A percentile compares a stretch with the other conserved stretches of the same genome.
Evolutionary conservation across 2,329 filamentous ascomycete species (phyloP).

Genomic region (Paraphaeosphaeria minitans): DNA sequence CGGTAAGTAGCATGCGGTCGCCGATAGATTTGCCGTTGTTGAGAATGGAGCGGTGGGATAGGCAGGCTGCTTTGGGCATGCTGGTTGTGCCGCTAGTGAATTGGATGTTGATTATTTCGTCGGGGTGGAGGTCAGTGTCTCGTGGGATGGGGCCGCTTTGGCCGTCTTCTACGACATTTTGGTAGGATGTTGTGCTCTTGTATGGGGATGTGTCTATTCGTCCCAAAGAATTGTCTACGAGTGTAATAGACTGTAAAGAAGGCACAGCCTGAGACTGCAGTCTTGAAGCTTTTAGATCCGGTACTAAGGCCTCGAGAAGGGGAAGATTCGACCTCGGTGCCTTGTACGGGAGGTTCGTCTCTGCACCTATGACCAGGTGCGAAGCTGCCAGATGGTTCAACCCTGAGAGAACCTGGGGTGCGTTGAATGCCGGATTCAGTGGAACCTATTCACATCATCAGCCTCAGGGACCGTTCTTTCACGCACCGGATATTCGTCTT

Average conservation of each 20-base stretch:
- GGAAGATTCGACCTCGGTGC: conserved; percentile 63
- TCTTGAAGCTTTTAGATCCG: conserved; percentile 51
- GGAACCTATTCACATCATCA: conserved; percentile 64
- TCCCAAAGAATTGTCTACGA: conserved; percentile 76
- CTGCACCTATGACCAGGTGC: conserved; percentile 81
- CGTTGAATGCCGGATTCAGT: conserved; percentile 87
- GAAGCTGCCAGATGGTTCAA: conserved; percentile 74
- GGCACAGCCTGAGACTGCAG: conserved; percentile 66
- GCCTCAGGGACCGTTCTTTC: neutral
- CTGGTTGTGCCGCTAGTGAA: conserved; percentile 97
- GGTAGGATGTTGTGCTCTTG: conserved; percentile 49
- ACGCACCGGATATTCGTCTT: conserved; percentile 18
- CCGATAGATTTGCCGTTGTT: conserved; percentile 92
- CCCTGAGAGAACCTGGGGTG: conserved; percentile 76
- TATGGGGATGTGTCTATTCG: conserved; percentile 53
- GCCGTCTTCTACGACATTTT: conserved; percentile 53
- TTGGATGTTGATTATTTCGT: conserved; percentile 90
- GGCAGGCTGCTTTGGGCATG: conserved; percentile 86
- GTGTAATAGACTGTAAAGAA: conserved; percentile 70
- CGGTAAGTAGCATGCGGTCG: conserved; percentile 78
- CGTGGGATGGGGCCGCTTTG: conserved; percentile 50
- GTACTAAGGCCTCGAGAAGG: conserved; percentile 61
- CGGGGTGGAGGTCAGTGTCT: conserved; percentile 57
- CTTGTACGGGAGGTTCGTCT: conserved; percentile 79
- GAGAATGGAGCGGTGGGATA: conserved; percentile 83